These are phyloP conservation scores for Termitomyces sp. DNA, from an alignment of 768 basidiomycete genomes.

Conservation along the genomic window DNA sequence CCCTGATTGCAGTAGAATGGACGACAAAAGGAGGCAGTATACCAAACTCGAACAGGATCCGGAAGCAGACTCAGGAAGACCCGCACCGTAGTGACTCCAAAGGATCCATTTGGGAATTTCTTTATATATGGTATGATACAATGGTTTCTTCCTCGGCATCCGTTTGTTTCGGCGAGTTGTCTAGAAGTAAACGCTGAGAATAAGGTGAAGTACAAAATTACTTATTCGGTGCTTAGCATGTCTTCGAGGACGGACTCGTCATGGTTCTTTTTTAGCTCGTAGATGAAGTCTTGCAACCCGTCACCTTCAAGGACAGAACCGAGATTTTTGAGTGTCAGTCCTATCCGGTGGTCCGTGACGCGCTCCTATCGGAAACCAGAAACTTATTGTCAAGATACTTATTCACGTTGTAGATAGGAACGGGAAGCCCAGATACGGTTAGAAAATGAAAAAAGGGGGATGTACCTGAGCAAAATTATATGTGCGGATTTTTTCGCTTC, in stretches of 20 bases:
- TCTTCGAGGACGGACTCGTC: conserved; percentile 32
- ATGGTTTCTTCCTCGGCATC: background rate
- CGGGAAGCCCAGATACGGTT: background rate
- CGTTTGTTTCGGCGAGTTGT: background rate
- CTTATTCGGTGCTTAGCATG: conserved; percentile 7
- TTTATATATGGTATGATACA: background rate
- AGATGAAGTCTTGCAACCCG: conserved; percentile 51
- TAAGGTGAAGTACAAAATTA: background rate
- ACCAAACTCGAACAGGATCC: background rate
- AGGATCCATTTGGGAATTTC: background rate
- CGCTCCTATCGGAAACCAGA: conserved; percentile 52
- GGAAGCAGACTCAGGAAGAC: background rate
- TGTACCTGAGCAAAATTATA: conserved; percentile 88
- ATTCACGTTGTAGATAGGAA: background rate
- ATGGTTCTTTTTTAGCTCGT: conserved; percentile 50
- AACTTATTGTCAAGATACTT: background rate
- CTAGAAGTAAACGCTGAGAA: background rate
- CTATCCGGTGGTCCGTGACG: conserved; percentile 89
- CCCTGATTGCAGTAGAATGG: too few relatives aligned
- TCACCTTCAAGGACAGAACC: conserved; percentile 62
- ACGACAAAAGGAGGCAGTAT: too few relatives aligned
- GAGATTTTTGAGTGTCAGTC: conserved; percentile 67
- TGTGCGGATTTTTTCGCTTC: conserved; percentile 93
- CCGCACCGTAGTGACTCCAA: background rate
- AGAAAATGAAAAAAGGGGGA: background rate